phyloP scores from a whole-genome alignment of 2,329 filamentous ascomycete species.

The Didymella keratinophila region DNA sequence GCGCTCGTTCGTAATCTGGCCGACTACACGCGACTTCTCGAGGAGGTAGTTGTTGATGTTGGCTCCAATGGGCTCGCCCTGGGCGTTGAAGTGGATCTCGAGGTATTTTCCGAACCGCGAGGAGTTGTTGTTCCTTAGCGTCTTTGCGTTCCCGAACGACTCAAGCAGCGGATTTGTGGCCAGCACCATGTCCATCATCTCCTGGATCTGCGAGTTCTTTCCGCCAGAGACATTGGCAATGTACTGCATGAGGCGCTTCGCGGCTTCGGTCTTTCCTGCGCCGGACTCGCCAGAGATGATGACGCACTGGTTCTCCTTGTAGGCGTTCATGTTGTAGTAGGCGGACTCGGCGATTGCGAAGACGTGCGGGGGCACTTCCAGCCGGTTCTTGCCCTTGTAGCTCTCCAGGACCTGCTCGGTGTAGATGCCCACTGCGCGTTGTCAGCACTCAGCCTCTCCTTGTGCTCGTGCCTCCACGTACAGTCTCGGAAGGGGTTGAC shows the following conservation, averaged over 20 bases:
- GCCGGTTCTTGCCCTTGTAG: constrained; percentile 95
- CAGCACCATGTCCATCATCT: constrained; percentile 99
- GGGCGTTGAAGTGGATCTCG: constrained; percentile 91
- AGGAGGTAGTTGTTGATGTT: constrained; percentile 98
- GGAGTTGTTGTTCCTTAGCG: constrained; percentile 97
- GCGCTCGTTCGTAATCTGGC: constrained; percentile 92
- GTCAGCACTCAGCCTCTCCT: constrained; percentile 47
- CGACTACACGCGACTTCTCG: constrained; percentile 93
- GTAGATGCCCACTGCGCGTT: constrained; percentile 81
- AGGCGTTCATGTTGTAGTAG: constrained; percentile 99
- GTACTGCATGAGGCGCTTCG: constrained; percentile 99
- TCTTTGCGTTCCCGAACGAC: constrained; percentile 98
- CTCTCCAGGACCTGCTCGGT: constrained; percentile 91
- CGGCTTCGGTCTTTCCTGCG: constrained; percentile 97
- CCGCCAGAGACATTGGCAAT: constrained; percentile 96
- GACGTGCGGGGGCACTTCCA: constrained; percentile 94
- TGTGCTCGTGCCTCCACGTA: constrained; percentile 51
- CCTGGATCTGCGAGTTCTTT: constrained; percentile 82
- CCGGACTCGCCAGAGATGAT: constrained; percentile 99
- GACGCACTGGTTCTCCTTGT: constrained; percentile 98
- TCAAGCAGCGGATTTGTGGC: constrained; percentile 97
- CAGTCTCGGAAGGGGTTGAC: constrained; percentile 96
- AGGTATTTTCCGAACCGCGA: constrained; percentile 98
- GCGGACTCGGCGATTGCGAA: constrained; percentile 95
- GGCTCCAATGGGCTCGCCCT: constrained; percentile 91